A percentile compares a stretch with the other conserved stretches of the same genome.
Evolutionary conservation across 139 green algal genomes (phyloP).

Genomic region (Microglena sp.): DNA sequence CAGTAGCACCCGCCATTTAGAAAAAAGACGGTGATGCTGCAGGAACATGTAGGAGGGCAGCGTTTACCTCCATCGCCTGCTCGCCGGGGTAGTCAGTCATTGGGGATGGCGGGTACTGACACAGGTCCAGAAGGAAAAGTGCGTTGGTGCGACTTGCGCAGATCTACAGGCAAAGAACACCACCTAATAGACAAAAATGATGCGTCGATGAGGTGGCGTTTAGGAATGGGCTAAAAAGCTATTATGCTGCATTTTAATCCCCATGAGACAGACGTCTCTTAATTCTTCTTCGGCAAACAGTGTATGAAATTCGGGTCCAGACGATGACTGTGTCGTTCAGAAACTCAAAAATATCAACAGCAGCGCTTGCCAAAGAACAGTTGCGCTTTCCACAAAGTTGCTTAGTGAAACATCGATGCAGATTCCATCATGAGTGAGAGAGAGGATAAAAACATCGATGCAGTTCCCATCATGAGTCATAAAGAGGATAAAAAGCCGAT

Average conservation of each 20-base stretch:
- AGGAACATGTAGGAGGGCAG: no score
- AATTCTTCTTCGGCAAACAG: not conserved
- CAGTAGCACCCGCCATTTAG: no score
- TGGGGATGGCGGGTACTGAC: not conserved
- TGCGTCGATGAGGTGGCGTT: not conserved
- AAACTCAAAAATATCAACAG: not conserved
- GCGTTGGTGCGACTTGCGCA: no score
- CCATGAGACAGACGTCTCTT: not conserved
- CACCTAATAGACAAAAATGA: not conserved
- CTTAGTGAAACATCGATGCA: not conserved
- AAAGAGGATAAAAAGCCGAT: not conserved
- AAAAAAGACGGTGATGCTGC: no score
- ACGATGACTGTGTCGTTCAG: not conserved
- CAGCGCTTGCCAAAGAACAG: no score
- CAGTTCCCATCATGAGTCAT: not conserved
- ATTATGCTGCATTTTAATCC: not conserved
- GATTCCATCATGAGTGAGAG: not conserved
- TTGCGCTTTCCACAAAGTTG: not conserved
- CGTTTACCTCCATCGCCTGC: conserved; percentile 52
- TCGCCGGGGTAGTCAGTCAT: conserved; percentile 41
- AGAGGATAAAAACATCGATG: not conserved
- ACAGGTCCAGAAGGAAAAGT: no score
- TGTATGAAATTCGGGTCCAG: not conserved
- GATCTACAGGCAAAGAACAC: no score
- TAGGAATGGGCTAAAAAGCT: not conserved